These are phyloP conservation scores for Microcyclosporella mali DNA, from an alignment of 2,329 filamentous ascomycete genomes.

Conservation along the genomic window DNA sequence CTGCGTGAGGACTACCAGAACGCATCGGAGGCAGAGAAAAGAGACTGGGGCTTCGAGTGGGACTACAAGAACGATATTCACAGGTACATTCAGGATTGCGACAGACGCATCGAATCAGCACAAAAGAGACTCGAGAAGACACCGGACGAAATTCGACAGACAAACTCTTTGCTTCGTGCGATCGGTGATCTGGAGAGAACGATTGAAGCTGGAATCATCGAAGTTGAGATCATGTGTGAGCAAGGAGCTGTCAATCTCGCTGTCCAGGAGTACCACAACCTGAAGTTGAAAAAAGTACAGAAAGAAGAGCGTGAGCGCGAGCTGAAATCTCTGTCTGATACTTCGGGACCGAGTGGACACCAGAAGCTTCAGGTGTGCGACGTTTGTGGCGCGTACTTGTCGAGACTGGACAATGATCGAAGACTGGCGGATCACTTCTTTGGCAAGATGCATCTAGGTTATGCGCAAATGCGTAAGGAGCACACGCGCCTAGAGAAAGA, in stretches of 20 bases:
- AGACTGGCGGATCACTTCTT: conserved; percentile 96
- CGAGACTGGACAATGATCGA: conserved; percentile 86
- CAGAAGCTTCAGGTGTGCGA: conserved; percentile 99
- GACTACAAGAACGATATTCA: conserved; percentile 95
- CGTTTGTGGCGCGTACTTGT: conserved; percentile 92
- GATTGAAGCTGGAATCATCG: conserved; percentile 74
- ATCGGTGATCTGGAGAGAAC: conserved; percentile 75
- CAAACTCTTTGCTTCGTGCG: conserved; percentile 77
- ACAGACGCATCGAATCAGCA: conserved; percentile 82
- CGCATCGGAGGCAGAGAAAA: conserved; percentile 63
- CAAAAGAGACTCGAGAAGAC: conserved; percentile 93
- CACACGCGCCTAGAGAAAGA: conserved; percentile 82
- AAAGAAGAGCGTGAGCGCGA: conserved; percentile 83
- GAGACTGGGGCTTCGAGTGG: conserved; percentile 83
- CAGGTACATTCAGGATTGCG: conserved; percentile 95
- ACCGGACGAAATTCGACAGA: conserved; percentile 93
- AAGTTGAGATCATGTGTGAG: conserved; percentile 80
- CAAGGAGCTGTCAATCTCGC: conserved; percentile 73
- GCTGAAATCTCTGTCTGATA: conserved; percentile 84
- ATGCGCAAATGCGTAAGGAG: conserved; percentile 96
- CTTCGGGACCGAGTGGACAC: conserved; percentile 84
- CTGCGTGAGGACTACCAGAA: conserved; percentile 84
- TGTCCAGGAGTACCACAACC: conserved; percentile 80
- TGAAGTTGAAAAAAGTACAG: conserved; percentile 70
- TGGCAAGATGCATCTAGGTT: conserved; percentile 98